Base-by-base conservation (phyloP, 2,329 filamentous ascomycete genomes). In the Penicillium sp. region DNA sequence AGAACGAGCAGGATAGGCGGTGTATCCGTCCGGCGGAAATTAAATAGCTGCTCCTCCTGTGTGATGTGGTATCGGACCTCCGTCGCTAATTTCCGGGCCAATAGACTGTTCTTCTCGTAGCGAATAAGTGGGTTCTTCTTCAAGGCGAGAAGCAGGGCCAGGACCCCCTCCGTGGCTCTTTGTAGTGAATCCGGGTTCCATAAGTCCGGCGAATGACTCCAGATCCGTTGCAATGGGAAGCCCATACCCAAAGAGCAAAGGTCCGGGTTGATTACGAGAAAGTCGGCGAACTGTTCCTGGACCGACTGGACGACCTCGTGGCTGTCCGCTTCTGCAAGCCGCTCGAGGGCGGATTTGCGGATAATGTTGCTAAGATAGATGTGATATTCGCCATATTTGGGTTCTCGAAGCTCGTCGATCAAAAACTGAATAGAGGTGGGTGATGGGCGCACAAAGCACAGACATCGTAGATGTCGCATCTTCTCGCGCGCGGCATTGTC, bases 351-450 rank as follows among this genome's bases (percentile, higher is more conserved):
- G 2, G 94, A 97, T 76, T 99, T 99, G 75, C 95, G 96, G 70
- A 94, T 88, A 58, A 99, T 89, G 73, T 99, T 99, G 80, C 92
- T 97, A 75, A 99, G 96, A 75, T 95, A 97, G 55, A 99, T 84
- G 70, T 96, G 87, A 76, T 99, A 99, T 78, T 99, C 94, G 63
- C 94, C 93, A 68, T 99, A 99, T 72, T 92, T 97, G 5, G 94
- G 95, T 49, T 97, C 93, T 59, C 94, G 85, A 55, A 99, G 83
- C 78, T 99, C 94, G 70, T 99, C 94, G 65, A 99, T 93, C 52
- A 99, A 84, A 61, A 90, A 85, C 71, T 99, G 92, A 70, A 97
- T 92, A 5, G 93, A 95, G 65, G 95, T 91, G 13, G 93, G 84
- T 0, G 93, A 96, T 8, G 94, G 94, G 40, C 95, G 88, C 47